Base-by-base conservation (phyloP, 768 basidiomycete genomes). In the Boletus rex-veris region DNA sequence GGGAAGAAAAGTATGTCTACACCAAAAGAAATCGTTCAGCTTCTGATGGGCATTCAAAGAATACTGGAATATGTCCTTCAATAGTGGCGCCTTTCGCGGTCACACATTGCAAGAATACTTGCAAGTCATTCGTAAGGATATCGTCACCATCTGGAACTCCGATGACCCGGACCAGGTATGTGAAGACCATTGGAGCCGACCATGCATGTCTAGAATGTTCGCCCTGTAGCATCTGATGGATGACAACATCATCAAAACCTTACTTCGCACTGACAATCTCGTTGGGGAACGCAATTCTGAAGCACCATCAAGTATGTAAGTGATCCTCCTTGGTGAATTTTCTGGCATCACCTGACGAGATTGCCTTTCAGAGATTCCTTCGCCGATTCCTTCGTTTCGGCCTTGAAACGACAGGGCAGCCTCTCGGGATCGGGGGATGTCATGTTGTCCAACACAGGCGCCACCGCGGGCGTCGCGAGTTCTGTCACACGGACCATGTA, bases 81-180 rank as follows among this genome's bases (percentile, higher is more conserved):
- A 43, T 8, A 53, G 59, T 3, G 41, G 50, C 9, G 16, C 47
- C 37, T 53, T 62, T 47, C 45, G 48, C 0, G 50, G 47, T 10
- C 51, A 28, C 38, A 58, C 59, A n/a, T 36, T 62, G 28, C 12
- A 43, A 3, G 37, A 58, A 40, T 60, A 59, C 8, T 50, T 60
- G 39, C 3, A 58, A 24, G 51, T 62, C 8, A 62, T 60, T 18
- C 51, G 5, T 7, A 16, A 40, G 7, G 59, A 60, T 7, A 26
- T 60, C 6, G 14, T 50, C 15, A 37, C 41, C 0, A 21, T 58
- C 26, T 60, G 59, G 59, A 60, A 60, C 28, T 49, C 58, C 3
- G 14, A 33, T 5, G 59, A 60, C 35, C 59, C 54, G 3, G 59
- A 58, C 12, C 1, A 46, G n/a, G 59, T 58, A 50, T 12, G 37